phyloP scores from a whole-genome alignment of 441 rosid species.

The Brassica hybrid region DNA sequence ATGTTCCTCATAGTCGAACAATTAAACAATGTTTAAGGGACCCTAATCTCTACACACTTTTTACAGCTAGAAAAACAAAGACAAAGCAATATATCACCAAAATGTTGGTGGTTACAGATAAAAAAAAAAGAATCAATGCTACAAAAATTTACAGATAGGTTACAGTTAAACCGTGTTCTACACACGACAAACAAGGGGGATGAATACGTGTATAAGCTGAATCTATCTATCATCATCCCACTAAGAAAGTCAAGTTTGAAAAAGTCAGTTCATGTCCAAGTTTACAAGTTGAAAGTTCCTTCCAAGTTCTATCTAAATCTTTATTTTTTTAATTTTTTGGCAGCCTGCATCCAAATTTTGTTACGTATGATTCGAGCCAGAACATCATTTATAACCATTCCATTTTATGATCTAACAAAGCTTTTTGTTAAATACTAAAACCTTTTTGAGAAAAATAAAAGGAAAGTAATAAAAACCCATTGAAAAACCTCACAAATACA shows the following conservation, averaged over 20 bases:
- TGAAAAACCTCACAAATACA: constrained; percentile 29
- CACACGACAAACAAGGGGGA: not conserved
- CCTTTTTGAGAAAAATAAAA: not conserved
- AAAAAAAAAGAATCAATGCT: not conserved
- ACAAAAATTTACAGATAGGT: not conserved
- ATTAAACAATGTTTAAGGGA: constrained; percentile 9
- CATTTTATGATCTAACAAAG: not conserved
- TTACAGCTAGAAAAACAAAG: constrained; percentile 15
- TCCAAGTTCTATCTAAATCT: not conserved
- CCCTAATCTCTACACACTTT: constrained; percentile 19
- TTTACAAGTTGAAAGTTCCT: constrained; percentile 32
- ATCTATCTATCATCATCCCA: not conserved
- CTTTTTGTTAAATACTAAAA: not conserved
- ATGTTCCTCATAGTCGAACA: constrained; percentile 35
- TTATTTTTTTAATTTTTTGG: not conserved
- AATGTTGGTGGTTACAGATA: not conserved
- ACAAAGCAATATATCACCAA: not conserved
- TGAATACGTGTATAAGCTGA: not conserved
- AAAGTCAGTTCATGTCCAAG: constrained; percentile 32
- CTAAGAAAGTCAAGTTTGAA: constrained; percentile 39
- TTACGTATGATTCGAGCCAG: constrained; percentile 38
- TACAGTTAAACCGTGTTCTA: constrained; percentile 1
- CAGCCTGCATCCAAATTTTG: constrained; percentile 20
- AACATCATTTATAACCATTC: constrained; percentile 28
- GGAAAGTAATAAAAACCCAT: constrained; percentile 6